Conservation (phyloP, 129 eudicot genomes). For the Pulicaria dysenterica region DNA sequence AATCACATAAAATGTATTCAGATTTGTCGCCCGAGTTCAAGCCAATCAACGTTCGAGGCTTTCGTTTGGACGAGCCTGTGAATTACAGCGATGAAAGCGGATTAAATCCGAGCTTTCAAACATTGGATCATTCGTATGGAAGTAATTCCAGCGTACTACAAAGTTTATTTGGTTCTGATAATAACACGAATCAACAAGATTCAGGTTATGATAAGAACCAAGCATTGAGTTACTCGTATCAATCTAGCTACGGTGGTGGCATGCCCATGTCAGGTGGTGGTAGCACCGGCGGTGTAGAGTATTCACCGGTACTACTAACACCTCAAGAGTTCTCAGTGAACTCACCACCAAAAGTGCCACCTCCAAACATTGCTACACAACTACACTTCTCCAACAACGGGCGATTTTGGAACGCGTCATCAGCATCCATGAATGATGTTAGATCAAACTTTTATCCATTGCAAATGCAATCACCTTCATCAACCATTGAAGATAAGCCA, state of each 20-base stretch:
- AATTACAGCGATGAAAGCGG: conserved; percentile 27
- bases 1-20: conserved; percentile 49
- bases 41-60: conserved; percentile 49
- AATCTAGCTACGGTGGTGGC: conserved; percentile 41
- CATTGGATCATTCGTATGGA: conserved; percentile 59
- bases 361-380: conserved; percentile 30
- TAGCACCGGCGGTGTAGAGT: conserved; percentile 27
- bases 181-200: conserved; percentile 46
- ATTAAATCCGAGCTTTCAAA: conserved; percentile 40
- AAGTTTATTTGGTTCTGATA: conserved; percentile 57
- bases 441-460: conserved; percentile 63
- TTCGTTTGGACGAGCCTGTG: conserved; percentile 36
- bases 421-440: conserved; percentile 52
- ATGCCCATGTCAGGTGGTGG: conserved; percentile 27
- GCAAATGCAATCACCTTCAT: conserved; percentile 54
- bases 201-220: conserved; percentile 44
- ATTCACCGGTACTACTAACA: conserved; percentile 14
- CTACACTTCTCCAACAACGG: conserved; percentile 49
- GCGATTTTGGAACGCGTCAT: conserved; percentile 77
- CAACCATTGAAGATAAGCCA: conserved; percentile 68
- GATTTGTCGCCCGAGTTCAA: conserved; percentile 33
- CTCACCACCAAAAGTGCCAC: conserved; percentile 47
- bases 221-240: conserved; percentile 36
- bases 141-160: conserved; percentile 45
- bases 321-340: conserved; percentile 44